These are phyloP conservation scores for Phytophthora fragariaefolia DNA, from an alignment of 352 stramenopile genomes.

Conservation along the genomic window DNA sequence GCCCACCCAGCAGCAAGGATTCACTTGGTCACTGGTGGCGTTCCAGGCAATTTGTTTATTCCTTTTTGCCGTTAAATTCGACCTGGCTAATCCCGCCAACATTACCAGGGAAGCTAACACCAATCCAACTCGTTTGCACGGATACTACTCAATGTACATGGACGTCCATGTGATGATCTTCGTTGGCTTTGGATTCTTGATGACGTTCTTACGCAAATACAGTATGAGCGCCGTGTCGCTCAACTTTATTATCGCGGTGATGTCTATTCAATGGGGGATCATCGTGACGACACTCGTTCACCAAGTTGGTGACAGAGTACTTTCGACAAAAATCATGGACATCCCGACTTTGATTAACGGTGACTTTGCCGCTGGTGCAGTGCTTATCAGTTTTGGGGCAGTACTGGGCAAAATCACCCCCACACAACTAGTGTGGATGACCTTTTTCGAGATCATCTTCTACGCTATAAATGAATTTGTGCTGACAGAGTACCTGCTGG, in stretches of 20 bases:
- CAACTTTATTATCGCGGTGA: constrained; percentile 70
- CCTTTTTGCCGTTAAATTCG: constrained; percentile 55
- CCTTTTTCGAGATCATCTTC: constrained; percentile 70
- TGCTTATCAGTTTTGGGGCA: constrained; percentile 81
- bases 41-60: constrained; percentile 58
- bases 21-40: constrained; percentile 45
- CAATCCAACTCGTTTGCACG: constrained; percentile 6
- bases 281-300: constrained; percentile 63
- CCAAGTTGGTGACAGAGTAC: constrained; percentile 48
- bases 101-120: background rate
- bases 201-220: constrained; percentile 86
- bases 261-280: constrained; percentile 74
- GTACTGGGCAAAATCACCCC: constrained; percentile 74
- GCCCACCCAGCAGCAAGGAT: constrained; percentile 32
- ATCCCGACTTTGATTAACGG: constrained; percentile 64
- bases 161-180: constrained; percentile 80
- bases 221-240: constrained; percentile 71
- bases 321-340: constrained; percentile 51
- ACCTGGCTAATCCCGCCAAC: constrained; percentile 41
- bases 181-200: constrained; percentile 85
- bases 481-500: constrained; percentile 52
- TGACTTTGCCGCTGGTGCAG: constrained; percentile 72
- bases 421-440: constrained; percentile 76
- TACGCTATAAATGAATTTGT: constrained; percentile 79
- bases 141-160: constrained; percentile 56